Conservation (phyloP, 139 green algal genomes). For the Coelastrella sp. region DNA sequence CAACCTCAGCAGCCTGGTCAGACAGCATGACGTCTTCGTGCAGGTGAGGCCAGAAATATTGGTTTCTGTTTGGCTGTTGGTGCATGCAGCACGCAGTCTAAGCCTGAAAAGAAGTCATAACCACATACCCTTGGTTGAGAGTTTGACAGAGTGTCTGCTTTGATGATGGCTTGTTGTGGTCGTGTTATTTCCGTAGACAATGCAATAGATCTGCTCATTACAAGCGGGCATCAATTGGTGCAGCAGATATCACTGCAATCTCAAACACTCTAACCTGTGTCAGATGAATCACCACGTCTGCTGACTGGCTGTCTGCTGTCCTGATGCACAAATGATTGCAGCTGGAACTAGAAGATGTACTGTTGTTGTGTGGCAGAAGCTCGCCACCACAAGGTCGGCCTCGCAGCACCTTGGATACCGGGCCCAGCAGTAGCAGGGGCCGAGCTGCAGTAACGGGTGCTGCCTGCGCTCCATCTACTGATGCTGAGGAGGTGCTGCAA, state of each 20-base stretch:
- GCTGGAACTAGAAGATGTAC: slow-evolving; percentile 36
- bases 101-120: no score
- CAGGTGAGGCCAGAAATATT: background rate
- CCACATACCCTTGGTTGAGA: no score
- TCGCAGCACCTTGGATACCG: background rate
- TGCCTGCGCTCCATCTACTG: no score
- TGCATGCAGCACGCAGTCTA: no score
- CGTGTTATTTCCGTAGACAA: no score
- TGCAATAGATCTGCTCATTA: no score
- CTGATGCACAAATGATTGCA: slow-evolving; percentile 11
- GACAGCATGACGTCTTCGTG: slow-evolving; percentile 31
- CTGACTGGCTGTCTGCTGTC: background rate
- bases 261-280: background rate
- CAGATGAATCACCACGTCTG: background rate
- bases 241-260: no score
- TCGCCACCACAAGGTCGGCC: background rate
- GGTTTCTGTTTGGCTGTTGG: background rate
- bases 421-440: background rate
- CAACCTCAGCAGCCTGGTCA: slow-evolving; percentile 27
- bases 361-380: slow-evolving; percentile 25
- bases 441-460: background rate
- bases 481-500: background rate
- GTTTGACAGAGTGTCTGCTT: no score
- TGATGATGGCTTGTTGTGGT: no score
- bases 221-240: no score